phyloP scores from a whole-genome alignment of 2,329 filamentous ascomycete species.

The Sarocladiaceae sp. region DNA sequence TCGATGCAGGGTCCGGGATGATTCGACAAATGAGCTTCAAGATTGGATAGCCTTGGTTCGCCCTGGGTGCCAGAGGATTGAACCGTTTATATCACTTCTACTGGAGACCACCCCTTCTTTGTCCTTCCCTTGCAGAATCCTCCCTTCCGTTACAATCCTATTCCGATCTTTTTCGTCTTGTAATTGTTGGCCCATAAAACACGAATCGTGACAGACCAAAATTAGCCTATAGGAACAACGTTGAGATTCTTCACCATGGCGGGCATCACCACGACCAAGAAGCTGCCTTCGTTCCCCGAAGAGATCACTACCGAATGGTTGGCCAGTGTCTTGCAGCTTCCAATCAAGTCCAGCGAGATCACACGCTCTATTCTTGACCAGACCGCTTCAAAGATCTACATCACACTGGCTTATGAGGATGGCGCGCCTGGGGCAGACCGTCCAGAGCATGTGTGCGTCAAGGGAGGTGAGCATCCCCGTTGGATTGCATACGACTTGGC shows the following conservation, averaged over 20 bases:
- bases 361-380: conserved; percentile 17
- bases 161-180: no score
- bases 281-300: conserved; percentile 17
- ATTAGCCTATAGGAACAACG: no score
- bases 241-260: background rate
- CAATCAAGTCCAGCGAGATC: conserved; percentile 17
- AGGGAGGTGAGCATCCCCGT: conserved; percentile 19
- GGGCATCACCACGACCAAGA: background rate
- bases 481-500: background rate
- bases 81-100: no score
- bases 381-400: conserved; percentile 23
- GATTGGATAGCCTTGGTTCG: no score
- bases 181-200: no score
- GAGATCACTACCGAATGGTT: conserved; percentile 19
- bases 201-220: no score
- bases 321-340: conserved; percentile 7
- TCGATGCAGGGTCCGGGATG: no score
- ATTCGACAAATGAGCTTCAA: no score
- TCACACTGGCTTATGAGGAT: conserved; percentile 21
- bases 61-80: no score
- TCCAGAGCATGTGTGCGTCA: conserved; percentile 24
- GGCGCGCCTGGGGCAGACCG: conserved; percentile 8
- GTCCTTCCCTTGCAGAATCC: no score
- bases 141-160: no score
- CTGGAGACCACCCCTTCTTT: no score